Evolutionary conservation across 495 filamentous ascomycete genomes (phyloP).

Genomic region (Symbiotaphrina buchneri): DNA sequence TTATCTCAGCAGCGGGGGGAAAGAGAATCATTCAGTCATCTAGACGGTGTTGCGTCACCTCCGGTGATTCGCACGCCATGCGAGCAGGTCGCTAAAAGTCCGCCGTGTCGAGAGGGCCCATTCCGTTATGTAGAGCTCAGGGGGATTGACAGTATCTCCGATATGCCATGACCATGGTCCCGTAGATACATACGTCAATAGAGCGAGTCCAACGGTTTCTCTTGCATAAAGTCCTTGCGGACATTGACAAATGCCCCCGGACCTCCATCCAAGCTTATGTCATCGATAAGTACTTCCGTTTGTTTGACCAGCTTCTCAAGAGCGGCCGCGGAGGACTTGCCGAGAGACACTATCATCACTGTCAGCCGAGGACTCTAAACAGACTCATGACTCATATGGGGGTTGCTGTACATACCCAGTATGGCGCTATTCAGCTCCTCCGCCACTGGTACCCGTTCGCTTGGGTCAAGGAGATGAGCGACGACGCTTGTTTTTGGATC

Average conservation of each 20-base stretch:
- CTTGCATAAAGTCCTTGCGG: conserved; percentile 26
- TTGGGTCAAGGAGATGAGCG: conserved; percentile 55
- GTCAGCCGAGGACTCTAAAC: background rate
- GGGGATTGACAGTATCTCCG: too few relatives aligned
- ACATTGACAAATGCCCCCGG: conserved; percentile 78
- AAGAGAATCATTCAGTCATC: too few relatives aligned
- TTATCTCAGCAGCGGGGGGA: too few relatives aligned
- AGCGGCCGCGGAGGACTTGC: conserved; percentile 72
- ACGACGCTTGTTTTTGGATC: conserved; percentile 55
- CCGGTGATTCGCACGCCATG: too few relatives aligned
- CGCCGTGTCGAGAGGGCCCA: too few relatives aligned
- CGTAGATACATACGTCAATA: background rate
- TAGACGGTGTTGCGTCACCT: too few relatives aligned
- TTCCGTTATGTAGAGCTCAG: too few relatives aligned
- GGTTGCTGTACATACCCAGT: conserved; percentile 35
- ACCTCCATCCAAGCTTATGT: conserved; percentile 63
- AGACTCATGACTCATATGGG: background rate
- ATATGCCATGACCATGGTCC: background rate
- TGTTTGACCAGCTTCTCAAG: conserved; percentile 75
- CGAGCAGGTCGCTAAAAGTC: too few relatives aligned
- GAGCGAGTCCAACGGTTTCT: background rate
- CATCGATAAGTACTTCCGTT: conserved; percentile 63
- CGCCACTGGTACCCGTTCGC: conserved; percentile 56
- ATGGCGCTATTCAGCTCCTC: conserved; percentile 94
- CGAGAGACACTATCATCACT: conserved; percentile 71